These are phyloP conservation scores for Solanum virginianum DNA, from an alignment of 257 asterid genomes.

Conservation along the genomic window DNA sequence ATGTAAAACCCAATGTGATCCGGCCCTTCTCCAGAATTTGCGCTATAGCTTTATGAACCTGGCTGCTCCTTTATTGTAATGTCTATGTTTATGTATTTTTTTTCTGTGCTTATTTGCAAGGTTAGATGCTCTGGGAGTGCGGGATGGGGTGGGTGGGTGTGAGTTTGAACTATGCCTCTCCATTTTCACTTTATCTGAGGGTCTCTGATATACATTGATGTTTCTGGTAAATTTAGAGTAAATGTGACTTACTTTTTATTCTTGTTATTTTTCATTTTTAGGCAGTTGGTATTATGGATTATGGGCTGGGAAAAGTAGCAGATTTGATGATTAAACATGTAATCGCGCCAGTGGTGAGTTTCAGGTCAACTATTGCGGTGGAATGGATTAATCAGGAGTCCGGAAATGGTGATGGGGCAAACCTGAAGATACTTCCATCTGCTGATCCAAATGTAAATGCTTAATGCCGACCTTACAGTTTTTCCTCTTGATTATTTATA, in stretches of 20 bases:
- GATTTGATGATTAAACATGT: conserved; percentile 60
- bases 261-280: conserved; percentile 21
- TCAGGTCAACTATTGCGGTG: conserved; percentile 28
- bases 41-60: background rate
- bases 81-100: background rate
- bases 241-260: background rate
- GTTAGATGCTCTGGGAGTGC: background rate
- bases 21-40: background rate
- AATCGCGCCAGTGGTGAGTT: conserved; percentile 41
- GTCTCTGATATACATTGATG: background rate
- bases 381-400: conserved; percentile 29
- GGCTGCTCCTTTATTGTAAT: background rate
- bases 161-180: conserved; percentile 20
- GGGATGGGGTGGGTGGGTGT: background rate
- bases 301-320: conserved; percentile 84
- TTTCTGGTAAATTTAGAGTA: background rate
- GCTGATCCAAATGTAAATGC: conserved; percentile 36
- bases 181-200: background rate
- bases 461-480: background rate
- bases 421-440: conserved; percentile 53
- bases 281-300: conserved; percentile 65
- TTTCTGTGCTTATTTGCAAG: background rate
- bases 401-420: conserved; percentile 26
- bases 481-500: background rate
- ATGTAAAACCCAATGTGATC: background rate